phyloP scores from a whole-genome alignment of 805 yeast genomes.

The Ogataea siamensis region DNA sequence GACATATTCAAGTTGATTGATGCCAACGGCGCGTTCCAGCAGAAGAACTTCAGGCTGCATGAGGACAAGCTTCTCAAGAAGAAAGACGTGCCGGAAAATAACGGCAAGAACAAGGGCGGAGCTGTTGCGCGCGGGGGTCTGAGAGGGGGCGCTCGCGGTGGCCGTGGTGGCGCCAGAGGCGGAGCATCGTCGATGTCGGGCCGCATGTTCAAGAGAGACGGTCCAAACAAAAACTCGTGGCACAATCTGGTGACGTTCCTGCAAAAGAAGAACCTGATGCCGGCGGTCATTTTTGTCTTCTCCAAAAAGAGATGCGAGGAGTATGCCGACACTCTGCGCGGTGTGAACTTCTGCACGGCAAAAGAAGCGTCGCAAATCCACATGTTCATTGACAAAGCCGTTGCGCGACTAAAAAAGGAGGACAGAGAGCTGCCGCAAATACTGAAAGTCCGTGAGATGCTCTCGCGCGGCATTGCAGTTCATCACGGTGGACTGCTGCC shows the following conservation, averaged over 20 bases:
- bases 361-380: constrained; percentile 87
- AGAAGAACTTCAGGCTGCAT: constrained; percentile 60
- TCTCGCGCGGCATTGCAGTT: constrained; percentile 90
- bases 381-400: constrained; percentile 89
- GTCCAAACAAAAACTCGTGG: constrained; percentile 82
- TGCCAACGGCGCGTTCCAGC: constrained; percentile 67
- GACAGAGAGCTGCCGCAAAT: constrained; percentile 95
- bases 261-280: constrained; percentile 67
- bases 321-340: constrained; percentile 74
- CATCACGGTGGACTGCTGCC: constrained; percentile 95
- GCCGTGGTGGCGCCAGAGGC: constrained; percentile 27
- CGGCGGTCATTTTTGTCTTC: constrained; percentile 91
- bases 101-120: constrained; percentile 33
- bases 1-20: constrained; percentile 71
- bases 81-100: constrained; percentile 7
- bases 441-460: constrained; percentile 71
- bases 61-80: constrained; percentile 46
- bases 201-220: constrained; percentile 47
- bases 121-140: constrained; percentile 33
- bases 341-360: constrained; percentile 78
- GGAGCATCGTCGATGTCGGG: constrained; percentile 28
- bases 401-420: constrained; percentile 81
- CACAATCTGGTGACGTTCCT: constrained; percentile 66
- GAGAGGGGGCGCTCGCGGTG: constrained; percentile 32
- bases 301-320: constrained; percentile 93